A percentile compares a stretch with the other conserved stretches of the same genome.
Evolutionary conservation across 192 early-diverging fungal species (phyloP).

Genomic region (Mortierella claussenii): DNA sequence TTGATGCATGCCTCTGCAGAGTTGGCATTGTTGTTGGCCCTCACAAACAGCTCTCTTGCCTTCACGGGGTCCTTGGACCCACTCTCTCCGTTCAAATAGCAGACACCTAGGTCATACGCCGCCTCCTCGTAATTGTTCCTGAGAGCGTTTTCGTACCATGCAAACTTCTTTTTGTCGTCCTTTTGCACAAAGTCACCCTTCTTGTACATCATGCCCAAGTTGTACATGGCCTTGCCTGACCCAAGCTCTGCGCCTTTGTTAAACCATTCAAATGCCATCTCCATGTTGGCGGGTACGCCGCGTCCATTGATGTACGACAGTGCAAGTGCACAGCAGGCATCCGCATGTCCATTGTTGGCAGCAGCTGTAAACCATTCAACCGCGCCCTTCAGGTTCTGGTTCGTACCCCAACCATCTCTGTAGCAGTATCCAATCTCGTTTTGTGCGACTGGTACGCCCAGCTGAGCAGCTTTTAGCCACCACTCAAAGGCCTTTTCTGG

Average conservation of each 20-base stretch:
- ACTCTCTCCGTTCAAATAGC: slow-evolving; percentile 84
- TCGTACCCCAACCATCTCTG: slow-evolving; percentile 69
- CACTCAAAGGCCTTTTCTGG: slow-evolving; percentile 65
- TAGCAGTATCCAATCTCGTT: slow-evolving; percentile 68
- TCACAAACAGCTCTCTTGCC: slow-evolving; percentile 58
- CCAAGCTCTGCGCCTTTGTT: slow-evolving; percentile 71
- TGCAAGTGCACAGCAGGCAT: slow-evolving; percentile 84
- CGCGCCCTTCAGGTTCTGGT: slow-evolving; percentile 55
- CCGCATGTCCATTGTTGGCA: slow-evolving; percentile 76
- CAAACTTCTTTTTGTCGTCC: slow-evolving; percentile 60
- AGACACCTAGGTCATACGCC: slow-evolving; percentile 76
- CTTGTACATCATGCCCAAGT: slow-evolving; percentile 79
- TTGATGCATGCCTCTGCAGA: slow-evolving; percentile 66
- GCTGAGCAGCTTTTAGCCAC: slow-evolving; percentile 62
- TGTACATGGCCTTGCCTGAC: slow-evolving; percentile 72
- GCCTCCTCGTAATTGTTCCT: slow-evolving; percentile 65
- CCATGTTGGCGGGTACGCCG: slow-evolving; percentile 62
- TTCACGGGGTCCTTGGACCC: slow-evolving; percentile 62
- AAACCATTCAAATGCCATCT: slow-evolving; percentile 73
- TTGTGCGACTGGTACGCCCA: slow-evolving; percentile 60
- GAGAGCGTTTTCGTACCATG: slow-evolving; percentile 72
- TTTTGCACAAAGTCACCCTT: slow-evolving; percentile 67
- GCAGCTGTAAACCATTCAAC: slow-evolving; percentile 71
- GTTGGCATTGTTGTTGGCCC: slow-evolving; percentile 61
- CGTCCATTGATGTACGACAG: slow-evolving; percentile 84